Evolutionary conservation across 2,329 filamentous ascomycete genomes (phyloP), one percentile per base, ranked within the genome.

Genomic region (Trichophyton equinum): DNA sequence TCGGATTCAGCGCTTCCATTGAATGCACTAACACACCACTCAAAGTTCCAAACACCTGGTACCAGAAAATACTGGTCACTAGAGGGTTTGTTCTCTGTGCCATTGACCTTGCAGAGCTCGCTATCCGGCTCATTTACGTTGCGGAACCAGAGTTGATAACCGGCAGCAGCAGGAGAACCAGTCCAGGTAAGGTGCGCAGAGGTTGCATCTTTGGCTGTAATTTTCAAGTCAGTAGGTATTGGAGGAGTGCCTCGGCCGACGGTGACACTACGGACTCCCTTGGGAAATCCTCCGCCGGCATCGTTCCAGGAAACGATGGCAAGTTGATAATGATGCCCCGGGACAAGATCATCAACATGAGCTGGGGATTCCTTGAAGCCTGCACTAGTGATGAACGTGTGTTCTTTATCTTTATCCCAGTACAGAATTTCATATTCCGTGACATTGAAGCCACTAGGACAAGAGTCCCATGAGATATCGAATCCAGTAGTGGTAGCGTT

Each of bases 1-100:
- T 27, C 51, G 0, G 51, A 55, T 27, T 55, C 51, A 8, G 13
- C 51, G 20, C 27, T 55, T 5, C 51, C 51, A 20, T 55, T 55
- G 27, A 55, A 55, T 4, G 51, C 51, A 25, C 51, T 55, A 27
- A 55, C 20, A 55, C 51, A 55, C 51, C 51, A 55, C 51, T 55
- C 51, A 55, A 33, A 55, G 27, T 38, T 55, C 51, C 51, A 55
- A 25, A 55, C 51, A 22, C 51, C 51, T 8, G 51, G 51, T n/a
- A 36, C 20, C 11, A 55, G 51, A n/a, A 55, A 55, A 55, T 55
- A 36, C 6, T 55, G 51, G 25, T 36, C 27, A 36, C 51, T 55
- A 27, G 4, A 55, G 11, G 27, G 30, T 13, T 6, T 55, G 4
- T 15, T 55, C 27, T 55, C 51, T 0, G 27, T 36, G 3, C 51